Conservation (phyloP, 176 grass and related monocot genomes). For the Raddia distichophylla region DNA sequence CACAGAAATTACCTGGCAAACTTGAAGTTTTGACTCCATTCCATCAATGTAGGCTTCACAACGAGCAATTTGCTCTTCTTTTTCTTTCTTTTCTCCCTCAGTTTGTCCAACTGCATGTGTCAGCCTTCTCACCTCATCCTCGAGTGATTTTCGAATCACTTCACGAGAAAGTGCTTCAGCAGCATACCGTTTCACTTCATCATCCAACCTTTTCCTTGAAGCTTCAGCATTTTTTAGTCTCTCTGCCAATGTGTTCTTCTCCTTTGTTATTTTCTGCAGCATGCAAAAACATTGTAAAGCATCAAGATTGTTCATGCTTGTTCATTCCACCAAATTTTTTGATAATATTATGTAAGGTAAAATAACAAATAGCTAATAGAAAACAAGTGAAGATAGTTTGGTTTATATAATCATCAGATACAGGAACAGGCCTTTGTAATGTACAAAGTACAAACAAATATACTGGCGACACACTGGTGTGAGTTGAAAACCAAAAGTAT, state of each 20-base stretch:
- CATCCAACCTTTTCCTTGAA: slow-evolving; percentile 76
- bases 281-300: slow-evolving; percentile 33
- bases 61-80: slow-evolving; percentile 82
- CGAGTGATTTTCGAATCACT: slow-evolving; percentile 70
- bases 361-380: not conserved
- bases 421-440: slow-evolving; percentile 4
- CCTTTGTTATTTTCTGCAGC: slow-evolving; percentile 80
- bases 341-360: slow-evolving; percentile 29
- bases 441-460: not conserved
- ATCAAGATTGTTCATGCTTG: slow-evolving; percentile 12
- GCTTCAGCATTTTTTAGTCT: slow-evolving; percentile 77
- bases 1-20: slow-evolving; percentile 58
- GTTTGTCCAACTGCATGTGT: slow-evolving; percentile 68
- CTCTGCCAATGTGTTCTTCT: slow-evolving; percentile 84
- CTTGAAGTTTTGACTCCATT: slow-evolving; percentile 91
- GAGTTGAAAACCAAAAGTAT: slow-evolving; percentile 3
- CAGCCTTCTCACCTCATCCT: slow-evolving; percentile 79
- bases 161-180: slow-evolving; percentile 68
- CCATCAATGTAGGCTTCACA: slow-evolving; percentile 89
- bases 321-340: slow-evolving; percentile 27
- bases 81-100: slow-evolving; percentile 84
- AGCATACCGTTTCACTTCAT: slow-evolving; percentile 83
- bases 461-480: not conserved
- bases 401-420: slow-evolving; percentile 24
- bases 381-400: not conserved